A percentile compares a stretch with the other conserved stretches of the same genome.
Conservation (phyloP, 305 asterid genomes). For the Coffea humblotiana region DNA sequence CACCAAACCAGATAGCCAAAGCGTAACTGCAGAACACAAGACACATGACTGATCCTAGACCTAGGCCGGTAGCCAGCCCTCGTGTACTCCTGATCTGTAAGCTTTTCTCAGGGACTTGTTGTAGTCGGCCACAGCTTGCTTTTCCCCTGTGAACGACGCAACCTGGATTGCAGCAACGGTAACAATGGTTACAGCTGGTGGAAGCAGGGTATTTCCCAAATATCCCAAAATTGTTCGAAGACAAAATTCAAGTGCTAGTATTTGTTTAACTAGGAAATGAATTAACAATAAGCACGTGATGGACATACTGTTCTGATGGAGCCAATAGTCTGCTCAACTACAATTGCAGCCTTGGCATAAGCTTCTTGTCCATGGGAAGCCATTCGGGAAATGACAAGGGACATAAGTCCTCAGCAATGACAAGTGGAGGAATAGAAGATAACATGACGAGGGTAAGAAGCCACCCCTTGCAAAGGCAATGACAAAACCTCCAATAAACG, state of each 20-base stretch:
- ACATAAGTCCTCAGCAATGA: slow-evolving; percentile 65
- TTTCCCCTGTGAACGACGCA: slow-evolving; percentile 86
- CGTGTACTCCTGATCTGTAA: slow-evolving; percentile 64
- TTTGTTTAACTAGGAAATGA: neutral
- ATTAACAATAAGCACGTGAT: neutral
- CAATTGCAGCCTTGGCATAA: slow-evolving; percentile 69
- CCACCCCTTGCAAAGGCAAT: slow-evolving; percentile 82
- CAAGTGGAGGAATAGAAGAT: slow-evolving; percentile 74
- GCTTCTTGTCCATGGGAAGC: slow-evolving; percentile 78
- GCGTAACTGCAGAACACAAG: slow-evolving; percentile 77
- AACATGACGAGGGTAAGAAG: slow-evolving; percentile 75
- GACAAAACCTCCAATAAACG: slow-evolving; percentile 75
- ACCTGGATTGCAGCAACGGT: slow-evolving; percentile 41
- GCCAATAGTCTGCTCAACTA: slow-evolving; percentile 87
- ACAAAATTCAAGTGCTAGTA: neutral
- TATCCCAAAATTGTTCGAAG: neutral
- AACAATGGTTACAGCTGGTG: neutral
- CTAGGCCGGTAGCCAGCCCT: slow-evolving; percentile 76
- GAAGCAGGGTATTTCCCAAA: neutral
- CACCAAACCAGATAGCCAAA: slow-evolving; percentile 86
- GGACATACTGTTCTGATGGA: slow-evolving; percentile 75
- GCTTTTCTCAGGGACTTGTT: slow-evolving; percentile 60
- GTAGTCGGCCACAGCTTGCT: slow-evolving; percentile 58
- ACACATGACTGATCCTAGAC: slow-evolving; percentile 67
- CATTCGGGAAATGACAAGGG: slow-evolving; percentile 59